Percentiles rank a stretch among this genome's conserved stretches.
Evolutionary conservation across 495 filamentous ascomycete genomes (phyloP).

Genomic region (Penicillium nucicola): DNA sequence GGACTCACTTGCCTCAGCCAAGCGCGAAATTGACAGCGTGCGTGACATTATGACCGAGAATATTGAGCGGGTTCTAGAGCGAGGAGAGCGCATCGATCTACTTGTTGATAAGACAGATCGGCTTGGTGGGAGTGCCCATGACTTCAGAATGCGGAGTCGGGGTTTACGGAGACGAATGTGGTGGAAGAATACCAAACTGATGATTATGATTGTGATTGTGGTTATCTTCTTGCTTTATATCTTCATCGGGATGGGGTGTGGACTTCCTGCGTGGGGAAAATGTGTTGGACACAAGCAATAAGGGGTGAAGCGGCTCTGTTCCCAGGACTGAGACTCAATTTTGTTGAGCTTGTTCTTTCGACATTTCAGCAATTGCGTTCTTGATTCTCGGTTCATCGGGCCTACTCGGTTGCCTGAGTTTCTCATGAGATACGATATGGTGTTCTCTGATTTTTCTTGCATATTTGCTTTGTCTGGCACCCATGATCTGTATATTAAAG

Average conservation of each 20-base stretch:
- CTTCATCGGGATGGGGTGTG: constrained; percentile 72
- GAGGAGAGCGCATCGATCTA: constrained; percentile 91
- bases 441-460: neutral
- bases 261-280: constrained; percentile 58
- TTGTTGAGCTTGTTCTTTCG: neutral
- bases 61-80: constrained; percentile 92
- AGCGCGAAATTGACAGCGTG: constrained; percentile 88
- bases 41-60: constrained; percentile 98
- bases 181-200: constrained; percentile 98
- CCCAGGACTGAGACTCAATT: no score
- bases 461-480: neutral
- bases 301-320: neutral
- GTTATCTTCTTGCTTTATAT: constrained; percentile 80
- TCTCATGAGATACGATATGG: constrained; percentile 17
- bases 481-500: constrained; percentile 13
- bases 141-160: constrained; percentile 82
- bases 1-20: constrained; percentile 81
- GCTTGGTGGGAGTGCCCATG: constrained; percentile 77
- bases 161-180: constrained; percentile 92
- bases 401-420: constrained; percentile 1
- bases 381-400: constrained; percentile 1
- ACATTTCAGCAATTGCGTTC: constrained; percentile 13
- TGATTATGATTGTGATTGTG: constrained; percentile 80
- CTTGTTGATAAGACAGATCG: constrained; percentile 97
- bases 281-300: constrained; percentile 38